phyloP scores from a whole-genome alignment of 768 basidiomycete species.

The Termitomyces sp. region DNA sequence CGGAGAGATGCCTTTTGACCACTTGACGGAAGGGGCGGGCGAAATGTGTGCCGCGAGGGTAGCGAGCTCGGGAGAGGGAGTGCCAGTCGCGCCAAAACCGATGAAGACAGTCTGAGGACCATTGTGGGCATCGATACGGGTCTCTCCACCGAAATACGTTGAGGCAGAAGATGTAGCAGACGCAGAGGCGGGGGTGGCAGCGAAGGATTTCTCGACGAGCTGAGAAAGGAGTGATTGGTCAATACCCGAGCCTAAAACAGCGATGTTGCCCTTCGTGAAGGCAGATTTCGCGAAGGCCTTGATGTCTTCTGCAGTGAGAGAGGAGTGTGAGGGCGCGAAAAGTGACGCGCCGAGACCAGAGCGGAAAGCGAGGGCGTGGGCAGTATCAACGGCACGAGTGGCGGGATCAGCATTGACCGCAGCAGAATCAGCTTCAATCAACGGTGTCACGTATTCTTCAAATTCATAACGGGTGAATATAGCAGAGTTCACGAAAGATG shows the following conservation, averaged over 20 bases:
- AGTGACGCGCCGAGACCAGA: conserved; percentile 88
- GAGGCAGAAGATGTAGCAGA: conserved; percentile 27
- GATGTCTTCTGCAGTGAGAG: conserved; percentile 63
- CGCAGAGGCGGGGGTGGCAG: conserved; percentile 34
- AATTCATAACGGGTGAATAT: conserved; percentile 79
- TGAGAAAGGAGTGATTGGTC: conserved; percentile 61
- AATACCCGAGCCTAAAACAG: conserved; percentile 86
- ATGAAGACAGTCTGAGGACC: conserved; percentile 79
- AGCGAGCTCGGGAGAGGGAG: conserved; percentile 65
- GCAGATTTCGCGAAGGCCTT: conserved; percentile 66
- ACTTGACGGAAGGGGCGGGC: conserved; percentile 78
- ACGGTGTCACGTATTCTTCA: conserved; percentile 66
- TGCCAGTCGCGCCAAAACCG: conserved; percentile 74
- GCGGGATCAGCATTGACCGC: conserved; percentile 56
- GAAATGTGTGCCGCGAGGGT: conserved; percentile 80
- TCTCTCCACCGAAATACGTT: conserved; percentile 80
- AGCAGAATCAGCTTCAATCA: conserved; percentile 65
- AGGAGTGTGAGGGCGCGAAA: conserved; percentile 68
- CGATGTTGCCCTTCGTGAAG: conserved; percentile 76
- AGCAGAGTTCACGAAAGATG: conserved; percentile 77
- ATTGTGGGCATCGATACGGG: conserved; percentile 56
- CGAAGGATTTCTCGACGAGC: conserved; percentile 69
- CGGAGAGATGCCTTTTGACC: conserved; percentile 71
- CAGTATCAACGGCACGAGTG: conserved; percentile 75
- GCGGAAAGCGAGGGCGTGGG: conserved; percentile 91